phyloP scores from a whole-genome alignment of 2,329 filamentous ascomycete species.

The Dothidotthia symphoricarpi region DNA sequence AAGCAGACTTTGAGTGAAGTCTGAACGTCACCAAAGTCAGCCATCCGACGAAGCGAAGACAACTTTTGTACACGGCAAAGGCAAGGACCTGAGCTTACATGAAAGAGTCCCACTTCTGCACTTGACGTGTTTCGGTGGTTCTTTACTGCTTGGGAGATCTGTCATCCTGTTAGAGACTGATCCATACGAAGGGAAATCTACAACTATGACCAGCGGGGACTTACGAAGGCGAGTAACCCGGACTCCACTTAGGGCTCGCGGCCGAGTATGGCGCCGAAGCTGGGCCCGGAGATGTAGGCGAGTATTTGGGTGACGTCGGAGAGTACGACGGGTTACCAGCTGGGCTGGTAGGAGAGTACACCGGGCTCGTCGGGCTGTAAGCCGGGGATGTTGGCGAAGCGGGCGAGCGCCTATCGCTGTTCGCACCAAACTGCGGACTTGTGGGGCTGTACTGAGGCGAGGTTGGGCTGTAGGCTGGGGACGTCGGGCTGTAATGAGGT shows the following conservation, averaged over 20 bases:
- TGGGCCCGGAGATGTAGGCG: slow-evolving; percentile 39
- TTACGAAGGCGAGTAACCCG: slow-evolving; percentile 49
- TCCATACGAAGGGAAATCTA: slow-evolving; percentile 7
- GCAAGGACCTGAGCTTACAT: slow-evolving; percentile 36
- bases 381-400: slow-evolving; percentile 66
- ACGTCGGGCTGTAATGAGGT: slow-evolving; percentile 48
- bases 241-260: slow-evolving; percentile 38
- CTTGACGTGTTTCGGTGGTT: slow-evolving; percentile 4
- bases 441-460: slow-evolving; percentile 55
- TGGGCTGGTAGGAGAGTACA: slow-evolving; percentile 55
- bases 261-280: slow-evolving; percentile 19
- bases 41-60: slow-evolving; percentile 28
- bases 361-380: slow-evolving; percentile 68
- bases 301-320: slow-evolving; percentile 44
- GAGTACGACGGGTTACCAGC: slow-evolving; percentile 54
- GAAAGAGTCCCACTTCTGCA: slow-evolving; percentile 7
- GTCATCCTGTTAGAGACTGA: slow-evolving; percentile 18
- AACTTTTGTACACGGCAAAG: slow-evolving; percentile 37
- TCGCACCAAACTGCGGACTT: slow-evolving; percentile 46
- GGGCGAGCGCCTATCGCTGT: slow-evolving; percentile 41
- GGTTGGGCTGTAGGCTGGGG: slow-evolving; percentile 56
- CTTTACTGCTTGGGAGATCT: slow-evolving; percentile 40
- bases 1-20: slow-evolving; percentile 21
- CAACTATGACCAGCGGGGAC: slow-evolving; percentile 32
- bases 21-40: slow-evolving; percentile 33